Evolutionary conservation across 139 green algal species (phyloP).

Genomic region (Chlorella sp.): DNA sequence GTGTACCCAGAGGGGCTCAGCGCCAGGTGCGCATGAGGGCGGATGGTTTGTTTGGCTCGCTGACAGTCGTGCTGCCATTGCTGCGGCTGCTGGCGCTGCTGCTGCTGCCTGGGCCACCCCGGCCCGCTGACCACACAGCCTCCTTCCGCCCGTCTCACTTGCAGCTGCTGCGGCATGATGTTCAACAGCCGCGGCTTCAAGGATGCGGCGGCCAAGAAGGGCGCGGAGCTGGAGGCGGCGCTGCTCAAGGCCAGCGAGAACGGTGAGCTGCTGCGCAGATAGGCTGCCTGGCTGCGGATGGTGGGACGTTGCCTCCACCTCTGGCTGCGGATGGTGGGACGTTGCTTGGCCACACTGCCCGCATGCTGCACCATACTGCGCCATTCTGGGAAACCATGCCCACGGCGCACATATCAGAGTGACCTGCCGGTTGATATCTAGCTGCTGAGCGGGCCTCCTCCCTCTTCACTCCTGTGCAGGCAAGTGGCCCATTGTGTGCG

Average conservation of each 20-base stretch:
- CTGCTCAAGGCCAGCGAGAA: slow-evolving; percentile 86
- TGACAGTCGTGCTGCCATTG: not conserved
- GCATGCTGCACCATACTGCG: too few species aligned
- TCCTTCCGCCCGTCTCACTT: not conserved
- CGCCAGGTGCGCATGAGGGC: not conserved
- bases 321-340: too few species aligned
- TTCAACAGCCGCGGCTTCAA: slow-evolving; percentile 95
- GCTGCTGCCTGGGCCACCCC: too few species aligned
- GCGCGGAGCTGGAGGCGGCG: slow-evolving; percentile 74
- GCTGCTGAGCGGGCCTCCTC: too few species aligned
- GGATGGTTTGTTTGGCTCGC: not conserved
- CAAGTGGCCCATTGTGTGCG: slow-evolving; percentile 92
- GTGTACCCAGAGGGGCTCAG: slow-evolving; percentile 85
- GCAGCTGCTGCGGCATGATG: slow-evolving; percentile 94
- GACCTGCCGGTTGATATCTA: too few species aligned
- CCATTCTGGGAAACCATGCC: too few species aligned
- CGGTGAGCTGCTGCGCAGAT: not conserved
- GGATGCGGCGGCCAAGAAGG: slow-evolving; percentile 73
- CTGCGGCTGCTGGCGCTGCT: not conserved
- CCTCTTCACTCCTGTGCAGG: not conserved
- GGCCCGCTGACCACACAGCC: not conserved
- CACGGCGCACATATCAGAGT: too few species aligned
- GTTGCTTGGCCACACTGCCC: too few species aligned
- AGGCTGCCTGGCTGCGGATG: not conserved
- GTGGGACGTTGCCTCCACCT: too few species aligned